Evolutionary conservation across 2,329 filamentous ascomycete species (phyloP).

Genomic region (Zelopaecilomyces penicillatus): DNA sequence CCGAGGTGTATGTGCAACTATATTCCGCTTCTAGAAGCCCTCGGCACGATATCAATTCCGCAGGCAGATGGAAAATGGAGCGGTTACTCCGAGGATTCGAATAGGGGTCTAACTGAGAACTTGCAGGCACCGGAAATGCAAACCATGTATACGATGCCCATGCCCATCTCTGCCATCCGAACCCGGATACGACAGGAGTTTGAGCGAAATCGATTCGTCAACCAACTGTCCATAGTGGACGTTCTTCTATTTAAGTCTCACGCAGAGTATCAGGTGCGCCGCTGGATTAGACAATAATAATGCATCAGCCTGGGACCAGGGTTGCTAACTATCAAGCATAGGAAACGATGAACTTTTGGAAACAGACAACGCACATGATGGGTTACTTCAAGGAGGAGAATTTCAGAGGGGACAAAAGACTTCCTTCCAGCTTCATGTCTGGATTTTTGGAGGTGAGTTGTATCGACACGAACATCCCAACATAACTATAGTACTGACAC

Average conservation of each 20-base stretch:
- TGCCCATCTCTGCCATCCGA: constrained; percentile 78
- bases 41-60: too few relatives aligned
- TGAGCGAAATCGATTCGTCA: constrained; percentile 88
- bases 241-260: constrained; percentile 86
- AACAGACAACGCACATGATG: constrained; percentile 90
- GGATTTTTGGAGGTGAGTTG: constrained; percentile 83
- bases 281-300: constrained; percentile 51
- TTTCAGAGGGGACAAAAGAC: constrained; percentile 63
- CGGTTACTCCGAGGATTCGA: too few relatives aligned
- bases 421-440: constrained; percentile 86
- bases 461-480: background rate
- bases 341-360: constrained; percentile 99
- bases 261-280: constrained; percentile 79
- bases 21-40: background rate
- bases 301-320: constrained; percentile 8
- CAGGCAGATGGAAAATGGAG: too few relatives aligned
- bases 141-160: constrained; percentile 88
- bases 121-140: constrained; percentile 88
- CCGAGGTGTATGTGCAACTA: constrained; percentile 66
- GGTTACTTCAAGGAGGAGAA: constrained; percentile 89
- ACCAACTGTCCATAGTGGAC: constrained; percentile 80
- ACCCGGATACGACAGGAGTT: constrained; percentile 96
- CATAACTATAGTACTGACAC: constrained; percentile 12
- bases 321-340: constrained; percentile 26
- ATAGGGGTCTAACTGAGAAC: constrained; percentile 1